These are phyloP conservation scores for Boletus patriciae DNA, from an alignment of 768 basidiomycete genomes.

Conservation along the genomic window DNA sequence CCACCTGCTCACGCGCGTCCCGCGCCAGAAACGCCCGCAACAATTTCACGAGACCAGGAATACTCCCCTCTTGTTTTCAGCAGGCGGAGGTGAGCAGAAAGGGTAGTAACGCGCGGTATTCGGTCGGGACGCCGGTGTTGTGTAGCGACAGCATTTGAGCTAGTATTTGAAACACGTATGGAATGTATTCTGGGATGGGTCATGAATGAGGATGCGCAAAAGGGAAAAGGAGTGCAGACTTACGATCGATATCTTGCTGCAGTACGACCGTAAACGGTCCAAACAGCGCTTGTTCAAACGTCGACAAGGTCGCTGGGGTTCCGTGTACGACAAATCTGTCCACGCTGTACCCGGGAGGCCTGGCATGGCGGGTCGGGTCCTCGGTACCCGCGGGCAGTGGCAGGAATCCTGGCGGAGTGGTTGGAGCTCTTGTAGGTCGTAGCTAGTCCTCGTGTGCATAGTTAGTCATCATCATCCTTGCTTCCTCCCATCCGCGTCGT, in stretches of 20 bases:
- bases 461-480: no score
- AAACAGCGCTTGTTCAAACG: conserved; percentile 82
- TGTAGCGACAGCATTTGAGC: conserved; percentile 94
- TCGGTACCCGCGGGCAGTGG: no score
- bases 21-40: conserved; percentile 79
- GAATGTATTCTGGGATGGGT: conserved; percentile 83
- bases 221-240: conserved; percentile 23
- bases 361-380: no score
- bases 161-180: conserved; percentile 95
- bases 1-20: conserved; percentile 67
- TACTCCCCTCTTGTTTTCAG: conserved; percentile 94
- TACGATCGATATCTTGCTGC: conserved; percentile 91
- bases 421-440: no score
- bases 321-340: conserved; percentile 78
- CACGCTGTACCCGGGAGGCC: no score
- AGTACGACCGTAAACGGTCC: conserved; percentile 85
- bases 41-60: conserved; percentile 89
- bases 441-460: no score
- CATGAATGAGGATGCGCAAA: neutral
- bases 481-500: no score
- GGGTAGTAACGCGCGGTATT: conserved; percentile 77
- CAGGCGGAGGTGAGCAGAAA: conserved; percentile 81
- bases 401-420: no score
- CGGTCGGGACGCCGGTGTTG: conserved; percentile 57
- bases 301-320: conserved; percentile 62